A percentile compares a stretch with the other conserved stretches of the same genome.
phyloP scores from a whole-genome alignment of 345 rosid species.

The Combretum micranthum region DNA sequence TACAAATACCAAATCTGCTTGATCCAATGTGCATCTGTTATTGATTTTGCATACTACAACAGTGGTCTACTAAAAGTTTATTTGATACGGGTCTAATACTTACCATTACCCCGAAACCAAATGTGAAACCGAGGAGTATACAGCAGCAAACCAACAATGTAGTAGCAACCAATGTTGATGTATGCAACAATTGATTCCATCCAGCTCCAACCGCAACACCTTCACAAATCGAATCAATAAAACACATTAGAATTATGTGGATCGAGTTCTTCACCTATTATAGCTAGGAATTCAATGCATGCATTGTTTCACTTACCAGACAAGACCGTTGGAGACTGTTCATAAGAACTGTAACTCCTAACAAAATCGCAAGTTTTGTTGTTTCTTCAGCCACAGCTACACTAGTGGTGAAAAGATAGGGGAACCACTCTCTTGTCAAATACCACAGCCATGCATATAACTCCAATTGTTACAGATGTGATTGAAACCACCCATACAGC shows the following conservation, averaged over 20 bases:
- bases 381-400: constrained; percentile 74
- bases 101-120: constrained; percentile 62
- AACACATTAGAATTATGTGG: neutral
- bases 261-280: no score
- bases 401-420: constrained; percentile 70
- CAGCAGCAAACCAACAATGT: constrained; percentile 73
- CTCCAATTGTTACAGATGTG: constrained; percentile 59
- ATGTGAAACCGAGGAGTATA: constrained; percentile 71
- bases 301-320: constrained; percentile 42
- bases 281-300: neutral
- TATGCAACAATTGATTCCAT: constrained; percentile 81
- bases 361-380: constrained; percentile 54
- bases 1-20: no score
- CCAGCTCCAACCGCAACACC: constrained; percentile 99
- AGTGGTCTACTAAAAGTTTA: neutral
- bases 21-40: no score
- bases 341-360: constrained; percentile 64
- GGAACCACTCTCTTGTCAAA: constrained; percentile 57
- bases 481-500: constrained; percentile 67
- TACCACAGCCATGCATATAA: constrained; percentile 51
- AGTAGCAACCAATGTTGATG: constrained; percentile 80
- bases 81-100: neutral
- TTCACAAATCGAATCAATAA: constrained; percentile 12
- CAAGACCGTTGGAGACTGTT: constrained; percentile 86
- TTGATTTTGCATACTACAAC: neutral